Conservation (phyloP, 2,329 filamentous ascomycete species). For the Cladophialophora carrionii region DNA sequence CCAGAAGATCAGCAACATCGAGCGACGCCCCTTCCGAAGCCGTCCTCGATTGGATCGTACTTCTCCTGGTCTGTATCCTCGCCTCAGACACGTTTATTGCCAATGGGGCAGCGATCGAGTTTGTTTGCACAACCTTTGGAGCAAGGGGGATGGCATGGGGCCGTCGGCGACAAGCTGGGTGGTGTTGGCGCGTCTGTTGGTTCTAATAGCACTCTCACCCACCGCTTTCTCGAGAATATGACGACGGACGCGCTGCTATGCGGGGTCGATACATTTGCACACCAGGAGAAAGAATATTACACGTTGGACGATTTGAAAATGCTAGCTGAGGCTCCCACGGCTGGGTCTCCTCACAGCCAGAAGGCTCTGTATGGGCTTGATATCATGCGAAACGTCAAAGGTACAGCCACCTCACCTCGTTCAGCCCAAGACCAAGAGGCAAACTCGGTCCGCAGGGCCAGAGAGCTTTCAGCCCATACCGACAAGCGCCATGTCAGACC, state of each 20-base stretch:
- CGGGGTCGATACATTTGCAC: conserved; percentile 20
- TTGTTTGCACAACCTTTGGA: not conserved
- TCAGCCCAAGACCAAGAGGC: not conserved
- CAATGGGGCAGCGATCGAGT: not conserved
- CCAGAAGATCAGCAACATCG: not conserved
- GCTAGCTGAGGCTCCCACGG: conserved; percentile 10
- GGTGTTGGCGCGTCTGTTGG: not conserved
- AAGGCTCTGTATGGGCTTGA: not conserved
- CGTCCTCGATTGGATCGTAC: conserved; percentile 8
- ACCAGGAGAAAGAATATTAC: conserved; percentile 13
- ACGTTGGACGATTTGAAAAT: conserved; percentile 33
- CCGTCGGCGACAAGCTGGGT: not conserved
- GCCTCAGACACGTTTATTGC: not conserved
- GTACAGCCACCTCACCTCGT: not conserved
- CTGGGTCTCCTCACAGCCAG: not conserved
- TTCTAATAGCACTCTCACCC: conserved; percentile 8
- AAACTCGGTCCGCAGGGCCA: not conserved
- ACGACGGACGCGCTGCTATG: conserved; percentile 23
- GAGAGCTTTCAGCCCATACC: not conserved
- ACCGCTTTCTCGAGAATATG: conserved; percentile 15
- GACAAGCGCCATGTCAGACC: not conserved
- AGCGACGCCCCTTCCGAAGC: not conserved
- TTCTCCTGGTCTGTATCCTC: conserved; percentile 26
- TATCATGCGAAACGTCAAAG: not conserved
- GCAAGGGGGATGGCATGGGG: not conserved